Conservation (phyloP, 2,329 filamentous ascomycete species). For the Fusarium decemcellulare region DNA sequence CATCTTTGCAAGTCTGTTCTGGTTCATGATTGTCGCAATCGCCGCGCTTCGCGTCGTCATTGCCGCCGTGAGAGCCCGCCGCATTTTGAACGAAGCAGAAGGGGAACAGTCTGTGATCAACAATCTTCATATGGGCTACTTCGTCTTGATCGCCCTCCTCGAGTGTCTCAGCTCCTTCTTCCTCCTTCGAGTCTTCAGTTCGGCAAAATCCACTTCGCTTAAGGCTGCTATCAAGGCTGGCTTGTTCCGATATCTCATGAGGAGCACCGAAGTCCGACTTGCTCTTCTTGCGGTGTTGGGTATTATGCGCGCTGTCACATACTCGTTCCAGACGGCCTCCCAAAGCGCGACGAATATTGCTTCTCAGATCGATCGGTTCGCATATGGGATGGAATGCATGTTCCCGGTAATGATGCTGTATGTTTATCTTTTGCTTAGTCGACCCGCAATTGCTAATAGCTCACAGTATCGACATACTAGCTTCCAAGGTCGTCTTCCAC, state of each 20-base stretch:
- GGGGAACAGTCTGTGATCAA: conserved; percentile 51
- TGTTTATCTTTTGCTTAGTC: conserved; percentile 11
- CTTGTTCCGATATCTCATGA: conserved; percentile 57
- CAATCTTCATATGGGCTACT: conserved; percentile 59
- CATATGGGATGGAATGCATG: conserved; percentile 58
- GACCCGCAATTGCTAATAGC: background rate
- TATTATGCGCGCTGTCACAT: conserved; percentile 56
- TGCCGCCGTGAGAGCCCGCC: conserved; percentile 48
- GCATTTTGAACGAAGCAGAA: conserved; percentile 45
- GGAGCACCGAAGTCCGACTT: conserved; percentile 56
- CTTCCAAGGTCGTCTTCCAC: conserved; percentile 50
- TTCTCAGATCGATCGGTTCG: conserved; percentile 58
- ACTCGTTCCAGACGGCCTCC: conserved; percentile 55
- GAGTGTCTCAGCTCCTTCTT: conserved; percentile 58
- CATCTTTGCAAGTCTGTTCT: conserved; percentile 68
- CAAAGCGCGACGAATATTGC: conserved; percentile 55
- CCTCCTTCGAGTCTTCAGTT: conserved; percentile 54
- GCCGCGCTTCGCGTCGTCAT: conserved; percentile 61
- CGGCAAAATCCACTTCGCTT: conserved; percentile 48
- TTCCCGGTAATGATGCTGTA: conserved; percentile 59
- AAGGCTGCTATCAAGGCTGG: conserved; percentile 50
- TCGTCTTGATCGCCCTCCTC: conserved; percentile 56
- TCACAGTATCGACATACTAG: conserved; percentile 52
- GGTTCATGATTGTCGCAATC: conserved; percentile 69
- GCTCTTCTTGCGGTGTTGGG: conserved; percentile 56